Evolutionary conservation across 2,329 filamentous ascomycete genomes (phyloP), one percentile per base, ranked within the genome.

Genomic region (Nigrospora oryzae): DNA sequence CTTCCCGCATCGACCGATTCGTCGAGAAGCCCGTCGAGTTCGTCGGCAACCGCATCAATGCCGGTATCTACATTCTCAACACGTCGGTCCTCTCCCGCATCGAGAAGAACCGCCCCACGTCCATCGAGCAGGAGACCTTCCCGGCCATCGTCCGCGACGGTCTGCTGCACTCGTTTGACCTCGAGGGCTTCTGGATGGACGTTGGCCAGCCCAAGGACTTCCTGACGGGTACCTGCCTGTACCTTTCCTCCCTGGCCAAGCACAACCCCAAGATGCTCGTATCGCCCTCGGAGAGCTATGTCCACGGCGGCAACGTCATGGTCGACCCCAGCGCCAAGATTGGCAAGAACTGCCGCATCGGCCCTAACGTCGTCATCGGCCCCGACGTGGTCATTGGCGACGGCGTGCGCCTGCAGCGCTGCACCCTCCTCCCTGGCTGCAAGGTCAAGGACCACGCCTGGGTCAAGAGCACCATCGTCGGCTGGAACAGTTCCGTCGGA

Each of bases 21-120:
- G 93, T 98, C 56, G 91, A 98, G 81, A 98, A 98, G 78, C 91
- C 91, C 34, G 88, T 97, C 63, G 89, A 97, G 71, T 97, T 96
- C 63, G 91, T 97, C 47, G 91, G 91, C 59, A 97, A 97, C 79
- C 86, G 91, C 54, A 97, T 97, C 78, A 97, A 97, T 61, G 93
- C 91, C 56, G 93, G 93, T 70, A 88, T 97, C 70, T 97, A 97
- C 76, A 95, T 97, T 59, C 77, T 97, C 60, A 97, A 96, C 76
- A 89, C 90, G 40, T 89, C 84, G 42, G 82, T 97, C 36, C 81
- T 98, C 49, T 74, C 83, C 55, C 86, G 91, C 65, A 97, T 98
- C 61, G 91, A 97, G 68, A 83, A 97, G 53, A 63, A 63, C 51
- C 88, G 91, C 50, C 93, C 93, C 36, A 97, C 91, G 42, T 95